Base-by-base conservation (phyloP, 2,329 filamentous ascomycete genomes). In the Dothideomycetes sp. region DNA sequence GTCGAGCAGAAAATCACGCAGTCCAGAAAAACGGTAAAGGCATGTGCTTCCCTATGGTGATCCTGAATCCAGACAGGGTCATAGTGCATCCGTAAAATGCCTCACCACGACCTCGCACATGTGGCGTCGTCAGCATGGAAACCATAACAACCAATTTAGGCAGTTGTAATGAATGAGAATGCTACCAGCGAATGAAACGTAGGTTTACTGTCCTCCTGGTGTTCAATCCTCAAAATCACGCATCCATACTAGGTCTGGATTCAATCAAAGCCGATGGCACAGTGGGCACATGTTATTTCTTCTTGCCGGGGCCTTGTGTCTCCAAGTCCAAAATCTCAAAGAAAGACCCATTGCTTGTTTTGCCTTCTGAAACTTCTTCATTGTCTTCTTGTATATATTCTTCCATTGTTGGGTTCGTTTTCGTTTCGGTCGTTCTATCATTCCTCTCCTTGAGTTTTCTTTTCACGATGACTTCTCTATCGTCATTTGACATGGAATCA, bases 1-100 rank as follows among this genome's bases (percentile, higher is more conserved):
- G 37, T 33, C 37, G 15, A 27, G 19, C 37, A 40, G 29, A 40
- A 40, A 40, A 40, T 40, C 32, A 17, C 37, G 37, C 37, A 40
- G 33, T 13, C 16, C 17, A n/a, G 37, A 27, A 16, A 28, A 40
- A 40, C 37, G 37, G 37, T 40, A 33, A 29, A 31, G 29, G 29
- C 37, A 40, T 40, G 29, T 40, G 37, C 23, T 9, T 23, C n/a
- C 31, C 23, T 23, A 28, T 39, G 35, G 35, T 32, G 29, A 40
- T 40, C 37, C 37, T 32, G 37, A 40, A 33, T 40, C 20, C 19
- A 25, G 28, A 12, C 11, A 40, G 27, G 28, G 19, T 33, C 28
- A 29, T 40, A n/a, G n/a, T n/a, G n/a, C n/a, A n/a, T n/a, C n/a
- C n/a, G n/a, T n/a, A n/a, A 40, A 40, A 40, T 40, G 29, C 37